Evolutionary conservation across 345 rosid genomes (phyloP), one percentile per base, ranked within the genome.

Genomic region (Citrus mangshanensis): DNA sequence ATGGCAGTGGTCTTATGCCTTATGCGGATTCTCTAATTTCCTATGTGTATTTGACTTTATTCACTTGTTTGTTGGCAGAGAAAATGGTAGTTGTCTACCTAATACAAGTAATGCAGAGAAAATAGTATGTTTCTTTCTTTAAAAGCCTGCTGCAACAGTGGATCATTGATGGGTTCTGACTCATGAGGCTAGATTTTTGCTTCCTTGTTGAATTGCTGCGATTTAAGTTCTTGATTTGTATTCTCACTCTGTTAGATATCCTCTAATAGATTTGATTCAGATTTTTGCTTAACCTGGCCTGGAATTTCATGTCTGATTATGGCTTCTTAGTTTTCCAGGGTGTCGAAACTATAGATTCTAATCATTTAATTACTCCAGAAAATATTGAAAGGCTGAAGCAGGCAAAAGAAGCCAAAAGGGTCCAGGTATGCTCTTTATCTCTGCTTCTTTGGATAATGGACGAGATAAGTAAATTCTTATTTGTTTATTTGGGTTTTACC

Each of bases 321-420:
- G 74, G 64, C 73, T 62, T 22, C 28, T 72, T 78, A 27, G 73
- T 77, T 37, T 75, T 38, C 49, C 81, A 93, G 98, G 97, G 4
- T 30, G 32, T 30, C 4, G 4, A 30, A 30, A 30, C 4, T 3
- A 30, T 30, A 30, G 32, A 30, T 30, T 30, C 32, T 30, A 30
- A 30, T 30, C 4, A 30, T 30, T 30, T 30, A 3, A 30, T 30
- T 30, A 30, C 4, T 30, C 32, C 32, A 30, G 32, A 30, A 30
- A 30, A 30, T 30, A 30, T 30, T 30, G 32, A 30, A 30, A 30
- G 32, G 32, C 0, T 30, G 0, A 30, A 30, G 32, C 0, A 30
- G 32, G 4, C 32, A 30, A 30, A 30, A 30, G 0, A 30, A 30
- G 4, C 32, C 32, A 30, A 30, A 30, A 30, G 4, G 32, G 32